Evolutionary conservation across 2,329 filamentous ascomycete species (phyloP).

Genomic region (Cytospora leucostoma): DNA sequence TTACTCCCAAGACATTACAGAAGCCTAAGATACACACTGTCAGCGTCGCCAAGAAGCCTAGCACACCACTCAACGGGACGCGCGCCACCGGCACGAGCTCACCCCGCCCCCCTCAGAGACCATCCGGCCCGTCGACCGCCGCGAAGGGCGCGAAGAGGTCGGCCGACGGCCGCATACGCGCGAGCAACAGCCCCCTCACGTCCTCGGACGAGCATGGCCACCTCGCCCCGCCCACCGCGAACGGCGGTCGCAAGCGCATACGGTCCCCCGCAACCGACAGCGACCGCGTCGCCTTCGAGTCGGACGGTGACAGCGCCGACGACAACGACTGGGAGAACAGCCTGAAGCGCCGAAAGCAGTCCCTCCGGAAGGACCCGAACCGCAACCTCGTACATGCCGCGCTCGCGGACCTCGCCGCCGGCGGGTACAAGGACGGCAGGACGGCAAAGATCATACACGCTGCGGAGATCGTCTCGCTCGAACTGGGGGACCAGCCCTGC

Average conservation of each 20-base stretch:
- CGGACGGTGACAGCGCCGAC: constrained; percentile 52
- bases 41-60: constrained; percentile 23
- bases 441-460: constrained; percentile 58
- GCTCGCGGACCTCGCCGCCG: constrained; percentile 27
- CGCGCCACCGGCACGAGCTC: constrained; percentile 14
- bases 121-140: constrained; percentile 1
- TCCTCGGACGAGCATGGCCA: constrained; percentile 22
- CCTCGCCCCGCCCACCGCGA: constrained; percentile 21
- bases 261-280: constrained; percentile 49
- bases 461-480: constrained; percentile 55
- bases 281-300: constrained; percentile 50
- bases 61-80: constrained; percentile 16
- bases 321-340: constrained; percentile 52
- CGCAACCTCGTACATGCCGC: constrained; percentile 48
- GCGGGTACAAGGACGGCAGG: constrained; percentile 37
- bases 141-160: constrained; percentile 14
- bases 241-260: constrained; percentile 24
- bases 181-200: constrained; percentile 26
- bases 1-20: constrained; percentile 21
- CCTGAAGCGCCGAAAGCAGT: constrained; percentile 51
- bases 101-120: constrained; percentile 7
- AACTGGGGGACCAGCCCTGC: constrained; percentile 52
- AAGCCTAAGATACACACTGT: constrained; percentile 26
- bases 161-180: constrained; percentile 11
- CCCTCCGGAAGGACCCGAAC: constrained; percentile 45